Conservation (phyloP, 352 stramenopile genomes). For the Globisporangium echinulatum region DNA sequence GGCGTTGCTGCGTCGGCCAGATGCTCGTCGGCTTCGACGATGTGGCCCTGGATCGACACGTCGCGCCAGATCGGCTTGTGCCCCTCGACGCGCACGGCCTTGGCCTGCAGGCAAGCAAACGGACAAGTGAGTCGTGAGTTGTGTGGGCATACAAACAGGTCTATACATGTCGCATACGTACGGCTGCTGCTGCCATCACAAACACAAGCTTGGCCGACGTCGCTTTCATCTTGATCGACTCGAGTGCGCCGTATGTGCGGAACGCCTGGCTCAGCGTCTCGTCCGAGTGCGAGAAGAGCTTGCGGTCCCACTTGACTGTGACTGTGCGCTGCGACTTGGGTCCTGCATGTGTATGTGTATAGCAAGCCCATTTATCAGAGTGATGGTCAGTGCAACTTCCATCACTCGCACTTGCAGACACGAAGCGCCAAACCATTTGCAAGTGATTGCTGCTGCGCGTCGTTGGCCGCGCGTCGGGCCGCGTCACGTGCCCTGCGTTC, state of each 20-base stretch:
- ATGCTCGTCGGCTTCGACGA: conserved; percentile 52
- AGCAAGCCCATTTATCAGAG: neutral
- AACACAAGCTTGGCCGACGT: conserved; percentile 69
- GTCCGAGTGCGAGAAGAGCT: conserved; percentile 63
- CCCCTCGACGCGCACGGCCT: conserved; percentile 57
- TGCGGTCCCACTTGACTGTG: conserved; percentile 74
- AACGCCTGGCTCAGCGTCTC: conserved; percentile 58
- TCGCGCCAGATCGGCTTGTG: conserved; percentile 65
- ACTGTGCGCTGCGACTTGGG: conserved; percentile 67
- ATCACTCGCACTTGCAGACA: conserved; percentile 5
- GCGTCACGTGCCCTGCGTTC: conserved; percentile 38
- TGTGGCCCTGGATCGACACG: conserved; percentile 68
- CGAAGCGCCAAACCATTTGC: neutral
- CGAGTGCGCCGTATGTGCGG: conserved; percentile 57
- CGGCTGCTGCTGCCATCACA: conserved; percentile 29
- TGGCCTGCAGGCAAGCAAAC: conserved; percentile 21
- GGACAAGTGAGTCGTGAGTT: neutral
- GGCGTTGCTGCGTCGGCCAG: conserved; percentile 11
- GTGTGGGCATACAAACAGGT: neutral
- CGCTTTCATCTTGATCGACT: conserved; percentile 62
- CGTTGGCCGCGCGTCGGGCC: conserved; percentile 14
- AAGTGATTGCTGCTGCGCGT: no score
- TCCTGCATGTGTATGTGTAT: conserved; percentile 1
- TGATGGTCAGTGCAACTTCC: neutral
- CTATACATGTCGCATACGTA: conserved; percentile 10